phyloP scores from a whole-genome alignment of 495 filamentous ascomycete species.

The Aspergillus nanangensis region DNA sequence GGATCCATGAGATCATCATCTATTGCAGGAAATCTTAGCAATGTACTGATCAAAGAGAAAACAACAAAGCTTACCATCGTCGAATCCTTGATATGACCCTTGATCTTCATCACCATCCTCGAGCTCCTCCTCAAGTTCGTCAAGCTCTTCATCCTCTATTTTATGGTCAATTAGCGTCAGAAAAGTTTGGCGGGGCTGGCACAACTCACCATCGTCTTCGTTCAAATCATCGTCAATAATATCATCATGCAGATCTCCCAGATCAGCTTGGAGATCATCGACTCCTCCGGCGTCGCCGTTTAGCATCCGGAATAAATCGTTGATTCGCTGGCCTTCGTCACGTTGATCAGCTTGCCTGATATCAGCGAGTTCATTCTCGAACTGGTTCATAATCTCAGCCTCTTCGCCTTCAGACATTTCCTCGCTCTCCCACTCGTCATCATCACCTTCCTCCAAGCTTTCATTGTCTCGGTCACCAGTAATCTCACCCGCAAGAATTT shows the following conservation, averaged over 20 bases:
- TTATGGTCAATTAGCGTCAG: slow-evolving; percentile 6
- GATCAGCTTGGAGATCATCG: slow-evolving; percentile 31
- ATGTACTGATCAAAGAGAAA: not conserved
- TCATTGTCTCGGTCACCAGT: slow-evolving; percentile 63
- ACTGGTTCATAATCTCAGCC: slow-evolving; percentile 46
- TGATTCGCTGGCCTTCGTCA: slow-evolving; percentile 51
- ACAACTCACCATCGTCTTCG: slow-evolving; percentile 62
- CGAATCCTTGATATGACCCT: slow-evolving; percentile 40
- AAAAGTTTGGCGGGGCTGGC: not conserved
- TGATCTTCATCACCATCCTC: slow-evolving; percentile 47
- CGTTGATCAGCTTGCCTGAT: slow-evolving; percentile 64
- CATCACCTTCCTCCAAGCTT: slow-evolving; percentile 51
- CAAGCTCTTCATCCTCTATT: slow-evolving; percentile 49
- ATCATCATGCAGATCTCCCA: slow-evolving; percentile 41
- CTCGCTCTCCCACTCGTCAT: slow-evolving; percentile 59
- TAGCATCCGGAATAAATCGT: slow-evolving; percentile 40
- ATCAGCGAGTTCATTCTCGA: slow-evolving; percentile 50
- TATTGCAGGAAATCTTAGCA: slow-evolving; percentile 11
- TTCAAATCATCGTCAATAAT: slow-evolving; percentile 67
- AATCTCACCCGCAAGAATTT: slow-evolving; percentile 50
- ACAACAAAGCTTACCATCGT: slow-evolving; percentile 31
- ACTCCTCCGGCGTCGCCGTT: slow-evolving; percentile 36
- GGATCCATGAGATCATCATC: slow-evolving; percentile 51
- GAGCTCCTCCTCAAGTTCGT: slow-evolving; percentile 45
- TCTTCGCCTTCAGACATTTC: slow-evolving; percentile 53